These are phyloP conservation scores for Phaeodactylum tricornutum DNA, from an alignment of 108 stramenopile genomes.

Conservation along the genomic window DNA sequence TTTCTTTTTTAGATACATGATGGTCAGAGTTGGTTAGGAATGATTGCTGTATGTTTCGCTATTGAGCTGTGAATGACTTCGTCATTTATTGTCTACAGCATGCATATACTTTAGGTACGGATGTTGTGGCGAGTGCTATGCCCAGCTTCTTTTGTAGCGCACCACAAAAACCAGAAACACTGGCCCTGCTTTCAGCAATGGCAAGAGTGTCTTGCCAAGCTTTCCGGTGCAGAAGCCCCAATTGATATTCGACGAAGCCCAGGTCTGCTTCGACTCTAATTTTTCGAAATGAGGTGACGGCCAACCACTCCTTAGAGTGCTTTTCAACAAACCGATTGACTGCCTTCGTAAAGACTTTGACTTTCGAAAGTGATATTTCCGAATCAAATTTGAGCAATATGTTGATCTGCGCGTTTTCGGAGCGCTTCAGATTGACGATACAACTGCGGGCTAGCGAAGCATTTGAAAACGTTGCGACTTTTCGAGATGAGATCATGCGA, in stretches of 20 bases:
- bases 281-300: constrained; percentile 34
- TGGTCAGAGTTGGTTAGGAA: too few species aligned
- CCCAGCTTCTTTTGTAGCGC: neutral
- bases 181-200: neutral
- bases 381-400: constrained; percentile 51
- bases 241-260: constrained; percentile 56
- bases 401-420: constrained; percentile 33
- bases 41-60: too few species aligned
- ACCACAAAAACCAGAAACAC: neutral
- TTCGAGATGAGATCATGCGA: constrained; percentile 36
- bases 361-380: constrained; percentile 30
- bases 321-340: constrained; percentile 52
- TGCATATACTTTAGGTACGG: too few species aligned
- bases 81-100: too few species aligned
- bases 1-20: too few species aligned
- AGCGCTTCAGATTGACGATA: constrained; percentile 69
- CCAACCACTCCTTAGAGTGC: constrained; percentile 48
- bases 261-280: constrained; percentile 47
- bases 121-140: too few species aligned
- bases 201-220: constrained; percentile 14
- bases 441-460: constrained; percentile 40
- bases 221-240: constrained; percentile 29
- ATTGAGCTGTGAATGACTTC: too few species aligned
- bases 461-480: constrained; percentile 54
- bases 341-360: constrained; percentile 33